Conservation (phyloP, 148 eudicot genomes). For the Vaccinium darrowii region DNA sequence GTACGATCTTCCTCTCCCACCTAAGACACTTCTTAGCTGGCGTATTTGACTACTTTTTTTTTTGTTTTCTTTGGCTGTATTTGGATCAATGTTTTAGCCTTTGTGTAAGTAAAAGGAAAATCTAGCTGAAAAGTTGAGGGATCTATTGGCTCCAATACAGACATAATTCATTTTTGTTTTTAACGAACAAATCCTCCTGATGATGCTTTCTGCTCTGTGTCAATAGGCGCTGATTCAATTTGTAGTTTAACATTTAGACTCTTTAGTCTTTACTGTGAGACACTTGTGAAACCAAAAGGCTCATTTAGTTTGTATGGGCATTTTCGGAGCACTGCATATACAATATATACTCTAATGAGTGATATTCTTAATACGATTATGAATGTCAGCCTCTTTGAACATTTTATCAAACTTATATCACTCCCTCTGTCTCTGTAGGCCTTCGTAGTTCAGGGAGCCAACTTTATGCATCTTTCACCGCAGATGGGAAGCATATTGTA, state of each 20-base stretch:
- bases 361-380: not conserved
- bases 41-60: slow-evolving; percentile 4
- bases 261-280: not conserved
- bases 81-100: not conserved
- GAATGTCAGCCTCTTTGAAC: not conserved
- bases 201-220: not conserved
- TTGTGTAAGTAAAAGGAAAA: not conserved
- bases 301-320: not conserved
- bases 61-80: not conserved
- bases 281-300: not conserved
- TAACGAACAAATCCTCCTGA: not conserved
- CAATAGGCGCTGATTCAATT: not conserved
- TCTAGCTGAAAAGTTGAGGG: not conserved
- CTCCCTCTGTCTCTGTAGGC: slow-evolving; percentile 37
- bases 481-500: slow-evolving; percentile 80
- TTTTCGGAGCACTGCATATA: not conserved
- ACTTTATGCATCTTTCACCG: slow-evolving; percentile 60
- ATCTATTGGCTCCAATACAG: not conserved
- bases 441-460: slow-evolving; percentile 50
- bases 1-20: slow-evolving; percentile 31
- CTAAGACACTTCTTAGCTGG: not conserved
- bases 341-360: not conserved
- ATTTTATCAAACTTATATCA: not conserved
- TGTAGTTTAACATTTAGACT: not conserved
- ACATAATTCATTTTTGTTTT: not conserved